Base-by-base conservation (phyloP, 805 yeast genomes). In the Teunomyces stri region DNA sequence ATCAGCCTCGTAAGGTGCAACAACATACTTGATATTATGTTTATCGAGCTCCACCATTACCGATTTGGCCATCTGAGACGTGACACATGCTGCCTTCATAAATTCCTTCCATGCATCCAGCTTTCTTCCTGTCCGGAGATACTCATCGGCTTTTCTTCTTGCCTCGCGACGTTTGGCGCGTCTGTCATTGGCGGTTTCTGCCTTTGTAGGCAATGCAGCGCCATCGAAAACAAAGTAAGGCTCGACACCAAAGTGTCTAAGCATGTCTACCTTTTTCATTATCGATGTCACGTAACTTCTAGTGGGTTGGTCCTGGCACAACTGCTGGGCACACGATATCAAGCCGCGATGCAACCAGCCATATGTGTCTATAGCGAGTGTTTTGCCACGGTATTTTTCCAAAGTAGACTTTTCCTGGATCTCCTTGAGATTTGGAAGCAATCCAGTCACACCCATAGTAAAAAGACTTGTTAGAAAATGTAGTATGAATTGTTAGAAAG, bases 1-100 rank as follows among this genome's bases (percentile, higher is more conserved):
- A 64, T 94, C 99, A 0, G 99, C 99, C 68, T 94, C 99, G 62
- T 89, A 94, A 0, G 99, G 99, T 0, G 99, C 98, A 6, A 94
- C 99, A 6, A 94, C 79, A 57, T 80, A 92, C 49, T 75, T 78
- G 42, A 94, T 81, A 1, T 67, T 65, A 40, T 76, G 71, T 11
- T 62, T 53, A 54, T 82, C 82, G 51, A 95, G 74, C 57, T 79
- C 85, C 35, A 84, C 86, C 60, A 91, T 89, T 10, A 92, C 74
- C 10, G 89, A 77, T 56, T 87, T 87, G 4, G 97, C 97, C 94
- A 94, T 90, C 52, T 82, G 81, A 1, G 96, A 89, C 2, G 96
- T 87, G 10, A 94, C 86, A 56, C 86, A 91, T 4, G 96, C 87
- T 33, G 94, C 84, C 64, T 86, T 86, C 64, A 81, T 83, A 59